Evolutionary conservation across 2,329 filamentous ascomycete genomes (phyloP).

Genomic region (Aspergillus sp.): DNA sequence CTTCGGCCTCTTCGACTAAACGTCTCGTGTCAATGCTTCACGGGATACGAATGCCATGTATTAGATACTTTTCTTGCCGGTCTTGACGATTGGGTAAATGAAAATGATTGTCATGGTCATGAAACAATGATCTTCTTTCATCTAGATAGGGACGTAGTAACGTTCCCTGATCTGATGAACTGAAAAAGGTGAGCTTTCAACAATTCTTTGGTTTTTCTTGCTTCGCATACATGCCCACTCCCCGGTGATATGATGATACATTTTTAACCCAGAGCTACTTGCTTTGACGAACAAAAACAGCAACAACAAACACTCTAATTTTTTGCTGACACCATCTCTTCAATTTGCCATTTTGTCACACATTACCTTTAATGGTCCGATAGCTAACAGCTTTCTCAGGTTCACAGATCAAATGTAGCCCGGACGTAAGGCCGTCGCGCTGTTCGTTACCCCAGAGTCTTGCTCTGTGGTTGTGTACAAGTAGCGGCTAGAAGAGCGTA

Average conservation of each 20-base stretch:
- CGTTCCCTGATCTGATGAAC: constrained; percentile 33
- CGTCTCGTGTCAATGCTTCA: constrained; percentile 22
- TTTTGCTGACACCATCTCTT: constrained; percentile 60
- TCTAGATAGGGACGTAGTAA: constrained; percentile 37
- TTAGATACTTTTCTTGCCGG: constrained; percentile 38
- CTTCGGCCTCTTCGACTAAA: constrained; percentile 78
- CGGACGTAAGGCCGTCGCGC: neutral
- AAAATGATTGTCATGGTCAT: constrained; percentile 34
- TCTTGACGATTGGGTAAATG: constrained; percentile 36
- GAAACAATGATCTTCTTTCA: constrained; percentile 16
- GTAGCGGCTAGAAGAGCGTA: neutral
- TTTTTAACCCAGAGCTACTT: constrained; percentile 66
- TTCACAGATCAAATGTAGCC: constrained; percentile 6
- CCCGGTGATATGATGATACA: constrained; percentile 59
- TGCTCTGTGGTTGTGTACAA: neutral
- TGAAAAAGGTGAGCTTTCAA: constrained; percentile 25
- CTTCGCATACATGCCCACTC: constrained; percentile 1
- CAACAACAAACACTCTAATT: constrained; percentile 72
- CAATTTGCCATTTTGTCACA: constrained; percentile 6
- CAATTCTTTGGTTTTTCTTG: constrained; percentile 13
- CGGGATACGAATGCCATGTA: constrained; percentile 40
- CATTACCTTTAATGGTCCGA: constrained; percentile 1
- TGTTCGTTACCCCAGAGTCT: neutral
- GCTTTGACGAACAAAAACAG: constrained; percentile 60
- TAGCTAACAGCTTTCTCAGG: constrained; percentile 14